Evolutionary conservation across 148 eudicot species (phyloP).

Genomic region (Rhododendron griersonianum): DNA sequence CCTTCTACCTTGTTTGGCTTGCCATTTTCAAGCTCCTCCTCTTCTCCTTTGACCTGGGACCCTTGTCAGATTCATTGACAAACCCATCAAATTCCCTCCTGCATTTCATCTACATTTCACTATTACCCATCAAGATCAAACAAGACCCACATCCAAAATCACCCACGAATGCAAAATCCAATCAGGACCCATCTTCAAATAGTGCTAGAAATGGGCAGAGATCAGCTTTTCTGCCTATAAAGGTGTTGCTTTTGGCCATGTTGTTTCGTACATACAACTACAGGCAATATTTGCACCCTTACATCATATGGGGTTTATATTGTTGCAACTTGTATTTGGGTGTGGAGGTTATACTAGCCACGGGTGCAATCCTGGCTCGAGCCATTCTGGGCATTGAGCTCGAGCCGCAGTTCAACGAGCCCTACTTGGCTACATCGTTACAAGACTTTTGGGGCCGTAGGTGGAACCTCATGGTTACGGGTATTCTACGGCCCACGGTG

Average conservation of each 20-base stretch:
- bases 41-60: constrained; percentile 38
- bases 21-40: constrained; percentile 54
- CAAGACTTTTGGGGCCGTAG: constrained; percentile 73
- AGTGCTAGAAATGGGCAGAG: not conserved
- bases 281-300: constrained; percentile 16
- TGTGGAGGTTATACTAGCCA: constrained; percentile 31
- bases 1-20: constrained; percentile 55
- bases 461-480: constrained; percentile 64
- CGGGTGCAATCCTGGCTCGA: constrained; percentile 25
- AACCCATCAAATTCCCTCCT: constrained; percentile 28
- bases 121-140: constrained; percentile 50
- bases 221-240: constrained; percentile 13
- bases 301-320: constrained; percentile 24
- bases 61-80: constrained; percentile 17
- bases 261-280: constrained; percentile 25
- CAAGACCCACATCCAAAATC: not conserved
- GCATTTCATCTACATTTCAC: constrained; percentile 37
- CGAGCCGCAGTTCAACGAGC: constrained; percentile 50
- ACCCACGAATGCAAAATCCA: not conserved
- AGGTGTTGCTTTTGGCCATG: constrained; percentile 21
- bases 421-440: constrained; percentile 49
- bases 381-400: constrained; percentile 38
- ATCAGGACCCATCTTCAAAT: not conserved
- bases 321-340: constrained; percentile 42
- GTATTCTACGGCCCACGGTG: constrained; percentile 39